Evolutionary conservation across 108 stramenopile genomes (phyloP), one percentile per base, ranked within the genome.

Genomic region (Skeletonema grethae): DNA sequence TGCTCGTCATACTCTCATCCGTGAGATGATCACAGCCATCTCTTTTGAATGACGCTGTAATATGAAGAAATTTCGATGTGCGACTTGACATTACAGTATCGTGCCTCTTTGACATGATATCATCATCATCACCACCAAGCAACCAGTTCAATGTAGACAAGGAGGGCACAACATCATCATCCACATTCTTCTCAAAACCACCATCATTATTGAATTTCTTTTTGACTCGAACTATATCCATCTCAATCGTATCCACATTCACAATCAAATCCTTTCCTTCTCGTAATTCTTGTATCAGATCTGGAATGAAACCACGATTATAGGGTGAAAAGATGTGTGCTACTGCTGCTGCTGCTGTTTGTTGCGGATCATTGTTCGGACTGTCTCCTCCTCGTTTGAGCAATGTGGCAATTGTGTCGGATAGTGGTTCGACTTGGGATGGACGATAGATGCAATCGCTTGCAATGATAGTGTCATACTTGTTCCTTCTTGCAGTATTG

Each of bases 391-490:
- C 32, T 34, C 7, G 32, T 34, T 34, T 34, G 32, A 34, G 61
- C 11, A 76, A 41, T 24, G 29, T 53, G 20, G 28, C 7, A 41
- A 70, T 76, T 50, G 75, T 60, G 31, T 76, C 68, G 24, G 75
- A 60, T 11, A 76, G 69, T 24, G 75, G 75, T 7, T 13, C 15
- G 7, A 76, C 24, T 36, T 76, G 64, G 29, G 64, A 70, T 16
- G 16, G 39, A 7, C 55, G 55, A 69, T 87, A 88, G 1, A 84
- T 86, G 60, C 84, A 85, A 34, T 90, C 90, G 55, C 90, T 87
- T 11, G 82, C 90, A 43, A 90, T 67, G 18, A 90, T 75, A 7
- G 89, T 90, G 35, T 90, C 79, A 61, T 80, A 90, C 25, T 65
- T 31, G 15, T 38, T 71, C 24, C 31, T 13, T n/a, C 7, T 1